Evolutionary conservation across 2,329 filamentous ascomycete genomes (phyloP).

Genomic region (Teratosphaeriaceae sp.): DNA sequence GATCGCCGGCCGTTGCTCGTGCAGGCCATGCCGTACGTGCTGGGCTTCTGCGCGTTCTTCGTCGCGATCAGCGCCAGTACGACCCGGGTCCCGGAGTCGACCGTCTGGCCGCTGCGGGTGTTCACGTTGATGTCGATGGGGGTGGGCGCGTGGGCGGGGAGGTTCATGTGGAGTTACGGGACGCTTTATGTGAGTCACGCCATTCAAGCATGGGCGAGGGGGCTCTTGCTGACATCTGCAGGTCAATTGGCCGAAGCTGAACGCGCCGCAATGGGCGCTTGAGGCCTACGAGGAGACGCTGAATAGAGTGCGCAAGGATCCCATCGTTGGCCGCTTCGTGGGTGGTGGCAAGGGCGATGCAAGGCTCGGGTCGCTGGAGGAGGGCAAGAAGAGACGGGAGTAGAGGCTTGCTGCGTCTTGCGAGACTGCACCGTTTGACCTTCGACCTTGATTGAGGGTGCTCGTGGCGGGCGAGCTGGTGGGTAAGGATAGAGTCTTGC

Average conservation of each 20-base stretch:
- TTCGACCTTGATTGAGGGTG: no score
- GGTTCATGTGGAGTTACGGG: slow-evolving; percentile 76
- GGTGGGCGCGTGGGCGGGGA: slow-evolving; percentile 62
- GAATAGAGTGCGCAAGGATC: slow-evolving; percentile 72
- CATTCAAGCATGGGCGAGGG: slow-evolving; percentile 6
- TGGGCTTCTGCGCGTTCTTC: slow-evolving; percentile 81
- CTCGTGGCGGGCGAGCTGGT: no score
- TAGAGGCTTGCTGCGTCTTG: no score
- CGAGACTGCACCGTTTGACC: no score
- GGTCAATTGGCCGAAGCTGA: slow-evolving; percentile 98
- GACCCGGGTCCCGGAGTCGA: slow-evolving; percentile 61
- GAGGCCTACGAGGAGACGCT: slow-evolving; percentile 89
- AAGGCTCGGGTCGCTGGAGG: slow-evolving; percentile 77
- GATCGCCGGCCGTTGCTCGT: slow-evolving; percentile 81
- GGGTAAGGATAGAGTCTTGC: no score
- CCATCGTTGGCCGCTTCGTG: slow-evolving; percentile 70
- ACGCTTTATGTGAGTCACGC: slow-evolving; percentile 78
- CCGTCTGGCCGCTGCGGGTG: slow-evolving; percentile 72
- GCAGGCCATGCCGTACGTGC: slow-evolving; percentile 86
- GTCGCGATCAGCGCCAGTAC: slow-evolving; percentile 69
- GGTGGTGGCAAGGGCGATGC: slow-evolving; percentile 68
- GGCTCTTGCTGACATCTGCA: slow-evolving; percentile 33
- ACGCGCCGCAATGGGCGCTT: slow-evolving; percentile 75
- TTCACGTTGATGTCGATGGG: slow-evolving; percentile 74
- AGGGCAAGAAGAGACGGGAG: slow-evolving; percentile 98